Conservation (phyloP, 495 filamentous ascomycete species). For the Trichocladium antarcticum region DNA sequence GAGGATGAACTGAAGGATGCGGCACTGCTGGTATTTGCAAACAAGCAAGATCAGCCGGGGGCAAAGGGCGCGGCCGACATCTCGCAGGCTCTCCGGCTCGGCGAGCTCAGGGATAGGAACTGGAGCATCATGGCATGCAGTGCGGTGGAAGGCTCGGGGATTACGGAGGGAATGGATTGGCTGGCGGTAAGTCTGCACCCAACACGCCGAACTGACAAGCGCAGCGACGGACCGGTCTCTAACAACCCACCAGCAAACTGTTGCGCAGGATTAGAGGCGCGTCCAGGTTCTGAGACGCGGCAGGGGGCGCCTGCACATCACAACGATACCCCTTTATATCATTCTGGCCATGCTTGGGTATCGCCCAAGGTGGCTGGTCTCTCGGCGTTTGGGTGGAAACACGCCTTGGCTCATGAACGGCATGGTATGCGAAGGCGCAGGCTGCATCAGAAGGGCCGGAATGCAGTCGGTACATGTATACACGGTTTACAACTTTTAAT, state of each 20-base stretch:
- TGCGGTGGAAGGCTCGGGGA: slow-evolving; percentile 87
- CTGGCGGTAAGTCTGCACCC: slow-evolving; percentile 62
- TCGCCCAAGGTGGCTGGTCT: slow-evolving; percentile 7
- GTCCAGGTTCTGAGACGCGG: neutral
- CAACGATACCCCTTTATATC: slow-evolving; percentile 11
- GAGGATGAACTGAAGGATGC: slow-evolving; percentile 94
- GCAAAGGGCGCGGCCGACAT: slow-evolving; percentile 96
- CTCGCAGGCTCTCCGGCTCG: slow-evolving; percentile 78
- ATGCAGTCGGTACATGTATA: slow-evolving; percentile 16
- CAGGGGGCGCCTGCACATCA: slow-evolving; percentile 24
- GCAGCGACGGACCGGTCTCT: slow-evolving; percentile 4
- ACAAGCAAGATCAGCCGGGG: slow-evolving; percentile 97
- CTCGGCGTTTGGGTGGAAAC: slow-evolving; percentile 7
- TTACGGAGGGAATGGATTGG: slow-evolving; percentile 98
- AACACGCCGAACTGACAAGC: neutral
- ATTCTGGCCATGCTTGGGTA: slow-evolving; percentile 22
- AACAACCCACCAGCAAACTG: slow-evolving; percentile 36
- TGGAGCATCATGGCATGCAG: slow-evolving; percentile 98
- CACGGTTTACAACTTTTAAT: slow-evolving; percentile 24
- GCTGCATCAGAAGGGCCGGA: slow-evolving; percentile 15
- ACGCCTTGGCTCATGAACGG: slow-evolving; percentile 14
- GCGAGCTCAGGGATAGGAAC: slow-evolving; percentile 86
- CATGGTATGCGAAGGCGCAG: slow-evolving; percentile 19
- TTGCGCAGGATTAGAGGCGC: slow-evolving; percentile 34
- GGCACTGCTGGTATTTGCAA: slow-evolving; percentile 87